Evolutionary conservation across 306 rosid species (phyloP), one percentile per base, ranked within the genome.

Genomic region (Cicer cuneatum): DNA sequence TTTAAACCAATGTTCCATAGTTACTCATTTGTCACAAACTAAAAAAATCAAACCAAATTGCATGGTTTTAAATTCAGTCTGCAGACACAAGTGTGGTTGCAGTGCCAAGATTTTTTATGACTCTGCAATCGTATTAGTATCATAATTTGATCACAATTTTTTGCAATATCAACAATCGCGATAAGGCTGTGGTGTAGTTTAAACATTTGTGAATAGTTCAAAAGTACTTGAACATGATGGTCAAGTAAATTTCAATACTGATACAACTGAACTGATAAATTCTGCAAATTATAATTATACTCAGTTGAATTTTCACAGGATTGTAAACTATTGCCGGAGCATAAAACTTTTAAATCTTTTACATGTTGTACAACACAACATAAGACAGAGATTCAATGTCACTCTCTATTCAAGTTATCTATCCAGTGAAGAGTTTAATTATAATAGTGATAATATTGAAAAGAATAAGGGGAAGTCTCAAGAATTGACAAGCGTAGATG

Each of bases 401-500:
- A 15, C 76, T 10, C 11, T 43, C 60, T 41, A 13, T 70, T 37
- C 47, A 83, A 35, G 41, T 89, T 79, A 93, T 29, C 96, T 79
- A 93, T 29, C 96, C 96, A 52, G 76, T 45, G 72, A 93, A 13
- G 3, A 91, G 75, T 87, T 91, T 91, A 62, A 85, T 64, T 2
- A 78, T 39, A 46, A 91, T 88, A 16, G n/a, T 47, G 57, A 86
- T 7, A 24, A 82, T 41, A 75, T 93, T 93, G 5, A 87, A 52
- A 40, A 93, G 69, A 43, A 93, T 86, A 74, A 93, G 91, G 12
- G 93, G 90, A 57, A 91, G 60, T 87, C 97, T 87, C 58, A 88
- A 79, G 81, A 80, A 91, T 11, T 93, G 98, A 75, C 88, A 87
- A 3, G 92, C 91, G 42, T 88, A 82, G 42, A 91, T 88, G 37